Percentiles rank a stretch among this genome's conserved stretches.
Conservation (phyloP, 2,329 filamentous ascomycete genomes). For the Aspergillus niger region DNA sequence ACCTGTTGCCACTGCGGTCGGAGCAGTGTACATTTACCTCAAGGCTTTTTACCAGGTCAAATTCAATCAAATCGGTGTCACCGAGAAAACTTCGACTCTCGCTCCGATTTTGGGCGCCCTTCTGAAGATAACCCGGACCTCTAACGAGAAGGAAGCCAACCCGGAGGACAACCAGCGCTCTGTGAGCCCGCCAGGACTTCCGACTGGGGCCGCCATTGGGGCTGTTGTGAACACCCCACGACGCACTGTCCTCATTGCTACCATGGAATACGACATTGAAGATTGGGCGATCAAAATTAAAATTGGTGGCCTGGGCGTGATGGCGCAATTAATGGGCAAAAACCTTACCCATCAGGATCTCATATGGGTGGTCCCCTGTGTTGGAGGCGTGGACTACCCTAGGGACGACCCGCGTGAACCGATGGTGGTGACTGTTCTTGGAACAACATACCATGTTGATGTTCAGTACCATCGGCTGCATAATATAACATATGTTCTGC, state of each 20-base stretch:
- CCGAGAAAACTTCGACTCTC: slow-evolving; percentile 40
- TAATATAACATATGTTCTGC: slow-evolving; percentile 68
- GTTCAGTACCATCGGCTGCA: slow-evolving; percentile 64
- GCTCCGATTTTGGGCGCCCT: slow-evolving; percentile 2
- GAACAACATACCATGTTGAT: slow-evolving; percentile 60
- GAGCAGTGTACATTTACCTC: slow-evolving; percentile 57
- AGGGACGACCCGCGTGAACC: slow-evolving; percentile 59
- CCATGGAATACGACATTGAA: slow-evolving; percentile 71
- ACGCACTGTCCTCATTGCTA: slow-evolving; percentile 64
- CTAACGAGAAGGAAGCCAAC: not conserved
- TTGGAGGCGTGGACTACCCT: slow-evolving; percentile 65
- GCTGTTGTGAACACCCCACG: slow-evolving; percentile 30
- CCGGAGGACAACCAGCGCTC: not conserved
- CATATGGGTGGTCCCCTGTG: slow-evolving; percentile 63
- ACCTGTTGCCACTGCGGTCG: slow-evolving; percentile 49
- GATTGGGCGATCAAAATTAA: slow-evolving; percentile 71
- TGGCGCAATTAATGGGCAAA: slow-evolving; percentile 69
- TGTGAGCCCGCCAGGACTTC: slow-evolving; percentile 28
- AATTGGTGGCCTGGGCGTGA: slow-evolving; percentile 68
- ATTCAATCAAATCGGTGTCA: slow-evolving; percentile 60
- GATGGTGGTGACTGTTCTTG: slow-evolving; percentile 64
- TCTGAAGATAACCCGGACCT: not conserved
- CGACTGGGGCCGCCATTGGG: slow-evolving; percentile 30
- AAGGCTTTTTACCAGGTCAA: slow-evolving; percentile 64
- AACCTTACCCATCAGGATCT: slow-evolving; percentile 64